phyloP scores from a whole-genome alignment of 2,329 filamentous ascomycete genomes.

The Beauveria rudraprayagi region DNA sequence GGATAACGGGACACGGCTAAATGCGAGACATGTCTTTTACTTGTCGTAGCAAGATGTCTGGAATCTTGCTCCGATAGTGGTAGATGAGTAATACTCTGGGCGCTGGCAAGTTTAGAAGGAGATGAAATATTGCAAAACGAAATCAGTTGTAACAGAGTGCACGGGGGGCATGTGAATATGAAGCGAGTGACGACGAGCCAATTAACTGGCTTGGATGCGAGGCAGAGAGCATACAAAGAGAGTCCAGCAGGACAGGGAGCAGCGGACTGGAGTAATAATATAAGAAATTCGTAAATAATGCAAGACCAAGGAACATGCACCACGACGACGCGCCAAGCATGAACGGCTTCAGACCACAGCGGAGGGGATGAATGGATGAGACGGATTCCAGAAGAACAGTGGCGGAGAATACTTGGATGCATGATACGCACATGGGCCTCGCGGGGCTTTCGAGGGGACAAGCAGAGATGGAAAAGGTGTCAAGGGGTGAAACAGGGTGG shows the following conservation, averaged over 20 bases:
- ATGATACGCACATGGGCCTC: slow-evolving; percentile 3
- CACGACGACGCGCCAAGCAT: neutral
- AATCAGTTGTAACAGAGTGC: neutral
- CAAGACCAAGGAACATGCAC: slow-evolving; percentile 1
- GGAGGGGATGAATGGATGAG: neutral
- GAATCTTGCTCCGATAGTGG: neutral
- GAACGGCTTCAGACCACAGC: neutral
- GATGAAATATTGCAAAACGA: neutral
- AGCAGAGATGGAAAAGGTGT: neutral
- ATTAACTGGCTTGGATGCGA: slow-evolving; percentile 4
- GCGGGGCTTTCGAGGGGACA: neutral
- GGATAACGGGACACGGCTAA: neutral
- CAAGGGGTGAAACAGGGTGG: slow-evolving; percentile 10
- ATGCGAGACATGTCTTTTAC: slow-evolving; percentile 5
- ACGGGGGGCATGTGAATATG: neutral
- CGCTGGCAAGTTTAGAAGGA: neutral
- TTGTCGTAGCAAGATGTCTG: slow-evolving; percentile 1
- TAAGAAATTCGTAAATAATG: neutral
- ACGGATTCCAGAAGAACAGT: neutral
- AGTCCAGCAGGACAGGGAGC: neutral
- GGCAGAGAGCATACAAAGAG: neutral
- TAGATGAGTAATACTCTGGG: neutral
- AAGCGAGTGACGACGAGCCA: slow-evolving; percentile 7
- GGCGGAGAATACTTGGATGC: slow-evolving; percentile 1
- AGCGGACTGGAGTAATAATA: neutral